A percentile compares a stretch with the other conserved stretches of the same genome.
These are phyloP conservation scores for Boletus reticuloceps DNA, from an alignment of 768 basidiomycete species.

Conservation along the genomic window DNA sequence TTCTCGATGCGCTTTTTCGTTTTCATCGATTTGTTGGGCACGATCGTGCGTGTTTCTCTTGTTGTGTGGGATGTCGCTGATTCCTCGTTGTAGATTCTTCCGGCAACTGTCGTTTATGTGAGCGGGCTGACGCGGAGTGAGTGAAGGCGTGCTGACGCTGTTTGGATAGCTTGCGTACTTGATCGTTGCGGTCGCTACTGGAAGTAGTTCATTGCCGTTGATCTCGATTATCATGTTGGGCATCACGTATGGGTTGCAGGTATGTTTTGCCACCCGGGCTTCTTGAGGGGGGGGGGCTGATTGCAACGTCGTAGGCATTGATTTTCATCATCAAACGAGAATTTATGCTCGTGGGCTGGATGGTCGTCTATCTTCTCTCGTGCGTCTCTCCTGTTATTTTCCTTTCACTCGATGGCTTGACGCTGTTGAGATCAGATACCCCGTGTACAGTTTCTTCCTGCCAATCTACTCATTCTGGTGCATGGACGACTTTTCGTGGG, in stretches of 20 bases:
- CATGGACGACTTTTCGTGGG: constrained; percentile 98
- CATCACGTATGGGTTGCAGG: constrained; percentile 90
- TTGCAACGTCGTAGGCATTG: constrained; percentile 50
- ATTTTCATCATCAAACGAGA: constrained; percentile 97
- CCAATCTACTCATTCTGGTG: constrained; percentile 99
- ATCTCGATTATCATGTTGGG: constrained; percentile 92
- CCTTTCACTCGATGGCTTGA: neutral
- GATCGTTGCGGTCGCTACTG: constrained; percentile 73
- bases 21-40: constrained; percentile 87
- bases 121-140: constrained; percentile 28
- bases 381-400: constrained; percentile 39
- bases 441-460: constrained; percentile 91
- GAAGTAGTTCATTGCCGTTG: constrained; percentile 68
- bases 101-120: constrained; percentile 89
- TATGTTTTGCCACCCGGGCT: constrained; percentile 22
- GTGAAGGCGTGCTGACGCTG: constrained; percentile 6
- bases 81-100: constrained; percentile 57
- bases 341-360: constrained; percentile 97
- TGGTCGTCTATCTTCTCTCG: constrained; percentile 93
- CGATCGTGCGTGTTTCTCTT: constrained; percentile 57
- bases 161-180: constrained; percentile 72
- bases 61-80: neutral
- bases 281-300: neutral
- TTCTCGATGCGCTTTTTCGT: constrained; percentile 97
- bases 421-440: constrained; percentile 55